Evolutionary conservation across 1,284 basidiomycete species (phyloP), one percentile per base, ranked within the genome.

Genomic region (Austroboletus rostrupii): DNA sequence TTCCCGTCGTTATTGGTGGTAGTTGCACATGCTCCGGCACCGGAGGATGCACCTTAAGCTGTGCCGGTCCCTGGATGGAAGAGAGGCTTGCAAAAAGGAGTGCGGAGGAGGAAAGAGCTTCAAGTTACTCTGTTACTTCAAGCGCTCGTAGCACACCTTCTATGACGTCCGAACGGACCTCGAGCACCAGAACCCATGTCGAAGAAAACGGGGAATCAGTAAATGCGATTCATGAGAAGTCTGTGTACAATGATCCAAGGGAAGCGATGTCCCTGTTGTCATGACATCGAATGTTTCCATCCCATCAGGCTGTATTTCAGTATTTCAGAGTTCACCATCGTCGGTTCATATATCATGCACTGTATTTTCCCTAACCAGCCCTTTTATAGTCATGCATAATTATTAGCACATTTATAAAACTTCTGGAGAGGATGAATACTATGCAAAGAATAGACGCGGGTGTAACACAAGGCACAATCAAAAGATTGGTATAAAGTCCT

Each of bases 401-500:
- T 32, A 55, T 49, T n/a, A n/a, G n/a, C n/a, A n/a, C n/a, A n/a
- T n/a, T n/a, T n/a, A n/a, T n/a, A n/a, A n/a, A n/a, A n/a, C n/a
- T n/a, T n/a, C n/a, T n/a, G n/a, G n/a, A n/a, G n/a, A n/a, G n/a
- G 23, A 23, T 23, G 23, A 23, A 23, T 3, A 23, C 23, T 54
- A 54, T 45, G 43, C 49, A 49, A 50, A 32, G 35, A 48, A 45
- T 39, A 50, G 47, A 50, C 52, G 49, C 40, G 26, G 3, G 48
- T 26, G 23, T 26, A 7, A 37, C 17, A 17, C 13, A 17, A 32
- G 32, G 6, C 16, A 44, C 13, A 20, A 51, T 72, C 70, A 89
- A 65, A 90, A 92, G 56, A 90, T 88, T 57, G 89, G 84, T 75
- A 94, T 92, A 71, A 87, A 94, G 70, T 95, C 92, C 63, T 92